Base-by-base conservation (phyloP, 441 rosid genomes). In the Biscutella laevigata region DNA sequence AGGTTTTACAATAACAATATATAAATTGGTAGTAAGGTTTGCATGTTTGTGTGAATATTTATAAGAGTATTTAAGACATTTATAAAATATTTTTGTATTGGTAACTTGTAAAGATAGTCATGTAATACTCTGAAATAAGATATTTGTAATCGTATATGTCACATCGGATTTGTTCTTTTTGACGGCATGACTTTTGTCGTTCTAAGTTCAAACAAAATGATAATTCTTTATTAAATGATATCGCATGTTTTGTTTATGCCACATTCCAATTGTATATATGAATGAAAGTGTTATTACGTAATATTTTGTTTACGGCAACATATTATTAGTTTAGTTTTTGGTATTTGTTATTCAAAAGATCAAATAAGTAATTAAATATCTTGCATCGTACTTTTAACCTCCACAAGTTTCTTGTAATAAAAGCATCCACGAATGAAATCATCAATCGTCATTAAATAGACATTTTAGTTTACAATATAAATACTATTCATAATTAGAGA, bases 111-210 rank as follows among this genome's bases (percentile, higher is more conserved):
- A 52, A 66, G 13, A 45, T 59, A 35, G 36, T 50, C 49, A 58
- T 65, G 53, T 65, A 58, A 66, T 42, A 51, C 54, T 39, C 30
- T 52, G 36, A 20, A 32, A 7, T 12, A 46, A 26, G 9, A 17
- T 40, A 55, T 33, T 36, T 51, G 27, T 22, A 35, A 20, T 10
- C 12, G 17, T 56, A 50, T 35, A 57, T 14, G 61, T 59, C 70
- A 52, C 53, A 59, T 66, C 65, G 22, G 32, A 19, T 44, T 51
- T 53, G 65, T 59, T 59, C 59, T 49, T 56, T 56, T 13, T 48
- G 37, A 63, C 24, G 37, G 51, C 36, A 22, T 9, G 16, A 10
- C 27, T 21, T 52, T 27, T 13, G 34, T 44, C 52, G 56, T 47
- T 41, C 22, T 11, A n/a, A n/a, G n/a, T n/a, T n/a, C n/a, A n/a